Evolutionary conservation across 108 stramenopile species (phyloP).

Genomic region (Cyclotella distinguenda): DNA sequence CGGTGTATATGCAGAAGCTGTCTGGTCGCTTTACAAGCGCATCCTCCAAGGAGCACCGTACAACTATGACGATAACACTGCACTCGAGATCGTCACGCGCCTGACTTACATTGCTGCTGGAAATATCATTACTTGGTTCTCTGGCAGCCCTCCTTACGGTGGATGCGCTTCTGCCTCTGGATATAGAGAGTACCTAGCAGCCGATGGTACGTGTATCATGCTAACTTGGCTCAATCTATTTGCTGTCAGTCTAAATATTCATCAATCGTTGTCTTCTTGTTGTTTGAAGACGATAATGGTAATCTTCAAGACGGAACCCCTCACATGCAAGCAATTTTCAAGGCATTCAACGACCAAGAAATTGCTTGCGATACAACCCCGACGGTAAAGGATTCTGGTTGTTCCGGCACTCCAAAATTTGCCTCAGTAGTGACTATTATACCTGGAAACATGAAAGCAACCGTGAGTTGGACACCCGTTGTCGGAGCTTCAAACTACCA

Average conservation of each 20-base stretch:
- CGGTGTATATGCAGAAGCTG: conserved; percentile 14
- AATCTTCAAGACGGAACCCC: conserved; percentile 30
- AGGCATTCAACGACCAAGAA: conserved; percentile 19
- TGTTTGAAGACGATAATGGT: conserved; percentile 25
- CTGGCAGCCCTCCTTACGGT: conserved; percentile 16
- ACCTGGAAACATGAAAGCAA: conserved; percentile 8
- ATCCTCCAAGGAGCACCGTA: background rate
- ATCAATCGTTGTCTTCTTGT: too few relatives aligned
- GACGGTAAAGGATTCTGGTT: conserved; percentile 9
- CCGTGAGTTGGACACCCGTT: conserved; percentile 20
- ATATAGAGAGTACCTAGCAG: conserved; percentile 20
- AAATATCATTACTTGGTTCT: conserved; percentile 25
- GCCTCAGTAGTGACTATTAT: conserved; percentile 5
- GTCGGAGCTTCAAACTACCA: conserved; percentile 13
- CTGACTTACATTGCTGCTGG: conserved; percentile 29
- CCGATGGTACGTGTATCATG: conserved; percentile 12
- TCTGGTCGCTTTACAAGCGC: conserved; percentile 27
- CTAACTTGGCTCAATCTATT: background rate
- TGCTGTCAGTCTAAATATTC: background rate
- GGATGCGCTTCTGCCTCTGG: conserved; percentile 20
- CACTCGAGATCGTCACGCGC: conserved; percentile 17
- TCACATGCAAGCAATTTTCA: conserved; percentile 27
- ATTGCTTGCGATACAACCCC: conserved; percentile 28
- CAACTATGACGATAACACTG: conserved; percentile 29
- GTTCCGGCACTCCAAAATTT: background rate